Conservation (phyloP, 2,329 filamentous ascomycete species). For the Sporothrix brunneoviolacea region DNA sequence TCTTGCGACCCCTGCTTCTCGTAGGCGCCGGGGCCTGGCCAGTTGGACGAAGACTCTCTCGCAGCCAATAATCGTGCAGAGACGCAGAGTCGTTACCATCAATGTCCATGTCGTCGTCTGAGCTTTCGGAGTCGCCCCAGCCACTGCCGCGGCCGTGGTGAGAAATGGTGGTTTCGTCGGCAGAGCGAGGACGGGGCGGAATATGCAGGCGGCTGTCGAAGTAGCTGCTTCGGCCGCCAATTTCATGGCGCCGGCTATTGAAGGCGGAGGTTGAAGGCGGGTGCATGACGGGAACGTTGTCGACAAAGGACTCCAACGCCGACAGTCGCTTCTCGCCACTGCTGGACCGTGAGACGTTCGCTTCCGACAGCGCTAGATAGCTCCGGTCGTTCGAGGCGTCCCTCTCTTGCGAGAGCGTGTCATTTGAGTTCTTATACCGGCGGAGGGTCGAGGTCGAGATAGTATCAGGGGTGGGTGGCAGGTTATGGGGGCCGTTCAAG, state of each 20-base stretch:
- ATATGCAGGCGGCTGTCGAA: conserved; percentile 26
- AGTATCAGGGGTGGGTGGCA: conserved; percentile 55
- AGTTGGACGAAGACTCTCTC: conserved; percentile 42
- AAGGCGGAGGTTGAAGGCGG: conserved; percentile 28
- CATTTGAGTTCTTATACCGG: conserved; percentile 44
- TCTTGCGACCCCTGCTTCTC: neutral
- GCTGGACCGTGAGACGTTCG: conserved; percentile 23
- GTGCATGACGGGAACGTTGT: conserved; percentile 19
- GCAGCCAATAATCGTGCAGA: conserved; percentile 53
- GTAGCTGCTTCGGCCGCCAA: conserved; percentile 19
- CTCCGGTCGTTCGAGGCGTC: conserved; percentile 26
- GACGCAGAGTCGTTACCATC: conserved; percentile 42
- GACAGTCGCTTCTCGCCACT: conserved; percentile 11
- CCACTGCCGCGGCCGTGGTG: conserved; percentile 25
- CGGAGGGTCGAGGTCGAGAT: conserved; percentile 50
- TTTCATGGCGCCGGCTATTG: conserved; percentile 24
- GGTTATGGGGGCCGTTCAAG: conserved; percentile 34
- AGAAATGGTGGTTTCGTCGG: conserved; percentile 39
- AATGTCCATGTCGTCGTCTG: conserved; percentile 29
- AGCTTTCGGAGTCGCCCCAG: conserved; percentile 40
- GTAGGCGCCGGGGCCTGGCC: conserved; percentile 16
- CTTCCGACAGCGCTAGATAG: conserved; percentile 27
- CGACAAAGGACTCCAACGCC: conserved; percentile 5
- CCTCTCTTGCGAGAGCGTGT: conserved; percentile 35
- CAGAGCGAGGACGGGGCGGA: conserved; percentile 39